Evolutionary conservation across 192 early-diverging fungal genomes (phyloP), one percentile per base, ranked within the genome.

Genomic region (Gaertneriomyces sp.): DNA sequence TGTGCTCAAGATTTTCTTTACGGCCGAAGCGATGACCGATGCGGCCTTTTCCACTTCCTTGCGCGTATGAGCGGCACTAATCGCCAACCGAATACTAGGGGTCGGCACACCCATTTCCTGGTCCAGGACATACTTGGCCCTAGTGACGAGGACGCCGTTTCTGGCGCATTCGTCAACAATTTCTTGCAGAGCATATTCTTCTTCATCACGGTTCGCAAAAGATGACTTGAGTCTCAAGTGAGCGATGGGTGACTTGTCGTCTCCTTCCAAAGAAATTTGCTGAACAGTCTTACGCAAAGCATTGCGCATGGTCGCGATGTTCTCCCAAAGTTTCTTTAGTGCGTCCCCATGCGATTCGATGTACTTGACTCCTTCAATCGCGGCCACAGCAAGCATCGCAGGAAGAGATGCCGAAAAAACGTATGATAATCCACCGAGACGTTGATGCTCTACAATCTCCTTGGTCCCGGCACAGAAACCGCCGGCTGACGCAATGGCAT

Each of bases 401-500:
- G 96, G 96, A 45, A 98, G 84, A 10, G 94, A 91, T 0, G 96
- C 96, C 42, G 94, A 96, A 75, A 90, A 98, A 63, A 88, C 89
- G 77, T 96, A 98, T 2, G 90, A 90, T 42, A 80, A 77, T 5
- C 93, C 93, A 9, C 93, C 92, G 38, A 98, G 86, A 42, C 92
- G 84, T 76, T 96, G 87, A 75, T 98, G 92, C 70, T 96, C 93
- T 12, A 93, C 79, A 55, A 96, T 86, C 59, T 93, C 92, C 68
- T 83, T 84, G 60, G 83, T 80, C 12, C 91, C 94, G 53, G 88
- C 88, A 76, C 92, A 94, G 81, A 96, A 98, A 6, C 96, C 96
- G 68, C 96, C 96, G 4, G 91, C 80, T 4, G 91, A 81, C 19
- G 87, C 85, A 9, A 98, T 73, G 0, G 90, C 75, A 64, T 88